These are phyloP conservation scores for Sclerospora graminicola DNA, from an alignment of 352 stramenopile species.

Conservation along the genomic window DNA sequence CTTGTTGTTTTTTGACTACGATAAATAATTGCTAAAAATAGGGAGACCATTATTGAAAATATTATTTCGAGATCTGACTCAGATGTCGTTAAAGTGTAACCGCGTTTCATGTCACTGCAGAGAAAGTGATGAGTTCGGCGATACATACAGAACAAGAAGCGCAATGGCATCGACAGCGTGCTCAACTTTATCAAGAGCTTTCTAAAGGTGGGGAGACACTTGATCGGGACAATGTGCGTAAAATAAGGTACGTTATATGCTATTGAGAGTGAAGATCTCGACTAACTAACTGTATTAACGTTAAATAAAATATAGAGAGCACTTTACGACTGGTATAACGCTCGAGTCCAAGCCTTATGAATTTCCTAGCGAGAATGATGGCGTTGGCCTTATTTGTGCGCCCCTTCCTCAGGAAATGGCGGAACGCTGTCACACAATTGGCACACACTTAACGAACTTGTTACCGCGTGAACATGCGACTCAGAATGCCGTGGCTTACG, in stretches of 20 bases:
- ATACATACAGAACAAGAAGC: constrained; percentile 23
- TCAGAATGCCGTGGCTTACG: constrained; percentile 31
- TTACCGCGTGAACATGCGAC: constrained; percentile 25
- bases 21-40: no score
- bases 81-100: no score
- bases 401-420: constrained; percentile 30
- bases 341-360: constrained; percentile 41
- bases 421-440: constrained; percentile 25
- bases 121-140: constrained; percentile 12
- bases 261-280: no score
- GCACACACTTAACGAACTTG: constrained; percentile 32
- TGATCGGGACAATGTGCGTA: constrained; percentile 24
- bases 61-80: no score
- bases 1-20: no score
- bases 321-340: constrained; percentile 23
- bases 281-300: no score
- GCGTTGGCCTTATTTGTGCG: constrained; percentile 37
- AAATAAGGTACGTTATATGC: constrained; percentile 23
- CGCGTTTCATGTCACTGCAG: constrained; percentile 9
- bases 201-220: constrained; percentile 26
- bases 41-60: no score
- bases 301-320: constrained; percentile 22
- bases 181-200: constrained; percentile 31
- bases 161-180: constrained; percentile 25
- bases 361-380: constrained; percentile 33